phyloP scores from a whole-genome alignment of 768 basidiomycete genomes.

The Scleroderma citrinum region DNA sequence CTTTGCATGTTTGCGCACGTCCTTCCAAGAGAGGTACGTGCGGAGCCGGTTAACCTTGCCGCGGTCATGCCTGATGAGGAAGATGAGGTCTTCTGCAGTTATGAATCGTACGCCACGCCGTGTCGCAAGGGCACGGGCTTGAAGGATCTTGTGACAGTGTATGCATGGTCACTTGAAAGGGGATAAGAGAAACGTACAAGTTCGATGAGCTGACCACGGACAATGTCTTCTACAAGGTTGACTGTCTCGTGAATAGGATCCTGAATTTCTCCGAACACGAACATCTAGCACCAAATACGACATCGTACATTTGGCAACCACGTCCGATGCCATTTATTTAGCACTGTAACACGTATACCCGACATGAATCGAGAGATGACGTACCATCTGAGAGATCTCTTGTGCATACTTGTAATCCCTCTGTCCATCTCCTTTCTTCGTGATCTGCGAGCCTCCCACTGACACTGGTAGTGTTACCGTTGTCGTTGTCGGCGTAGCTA shows the following conservation, averaged over 20 bases:
- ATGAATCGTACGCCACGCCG: conserved; percentile 82
- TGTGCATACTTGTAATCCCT: conserved; percentile 84
- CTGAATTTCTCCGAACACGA: conserved; percentile 93
- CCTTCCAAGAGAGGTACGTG: conserved; percentile 96
- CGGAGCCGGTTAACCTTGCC: conserved; percentile 90
- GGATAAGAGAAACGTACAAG: conserved; percentile 45
- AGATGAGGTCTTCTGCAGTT: conserved; percentile 92
- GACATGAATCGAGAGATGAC: conserved; percentile 6
- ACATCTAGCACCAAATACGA: conserved; percentile 58
- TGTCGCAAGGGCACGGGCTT: conserved; percentile 79
- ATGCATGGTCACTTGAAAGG: conserved; percentile 2
- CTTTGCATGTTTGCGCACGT: conserved; percentile 92
- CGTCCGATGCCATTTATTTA: neutral
- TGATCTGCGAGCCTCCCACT: conserved; percentile 1
- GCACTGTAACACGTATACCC: neutral
- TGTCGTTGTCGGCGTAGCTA: conserved; percentile 1
- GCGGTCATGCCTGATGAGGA: conserved; percentile 90
- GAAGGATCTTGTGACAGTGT: conserved; percentile 57
- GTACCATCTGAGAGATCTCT: conserved; percentile 93
- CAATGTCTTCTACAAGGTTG: conserved; percentile 93
- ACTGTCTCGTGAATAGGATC: conserved; percentile 85
- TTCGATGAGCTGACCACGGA: conserved; percentile 85
- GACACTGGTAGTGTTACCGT: conserved; percentile 6
- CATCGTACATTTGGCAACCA: no score
- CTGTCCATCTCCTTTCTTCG: conserved; percentile 16